Percentiles rank a stretch among this genome's conserved stretches.
Conservation (phyloP, 495 filamentous ascomycete genomes). For the Aspergillus mulundensis region DNA sequence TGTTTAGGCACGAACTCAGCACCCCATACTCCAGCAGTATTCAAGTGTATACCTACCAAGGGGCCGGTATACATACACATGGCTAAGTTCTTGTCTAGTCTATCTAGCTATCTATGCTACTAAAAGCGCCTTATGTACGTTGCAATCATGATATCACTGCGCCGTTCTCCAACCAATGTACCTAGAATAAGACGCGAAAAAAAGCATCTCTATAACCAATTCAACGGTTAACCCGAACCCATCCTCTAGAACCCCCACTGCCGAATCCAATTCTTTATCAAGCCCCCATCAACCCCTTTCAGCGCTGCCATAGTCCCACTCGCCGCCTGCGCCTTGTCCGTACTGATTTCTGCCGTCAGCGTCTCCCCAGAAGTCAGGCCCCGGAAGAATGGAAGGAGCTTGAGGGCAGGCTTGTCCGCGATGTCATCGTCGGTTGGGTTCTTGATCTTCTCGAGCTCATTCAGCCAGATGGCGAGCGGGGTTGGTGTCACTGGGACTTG, state of each 20-base stretch:
- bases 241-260: slow-evolving; percentile 19
- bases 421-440: not conserved
- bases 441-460: not conserved
- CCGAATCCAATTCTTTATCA: slow-evolving; percentile 24
- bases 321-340: slow-evolving; percentile 8
- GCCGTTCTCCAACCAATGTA: too few relatives aligned
- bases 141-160: too few relatives aligned
- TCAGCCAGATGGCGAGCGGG: not conserved
- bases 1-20: too few relatives aligned
- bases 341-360: slow-evolving; percentile 9
- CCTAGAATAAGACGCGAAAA: too few relatives aligned
- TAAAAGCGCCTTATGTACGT: too few relatives aligned
- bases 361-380: not conserved
- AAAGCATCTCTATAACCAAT: too few relatives aligned
- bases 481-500: not conserved
- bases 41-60: too few relatives aligned
- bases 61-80: too few relatives aligned
- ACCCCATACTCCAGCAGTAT: too few relatives aligned
- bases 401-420: not conserved
- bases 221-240: too few relatives aligned
- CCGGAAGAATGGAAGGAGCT: not conserved
- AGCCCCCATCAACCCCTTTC: slow-evolving; percentile 15
- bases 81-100: too few relatives aligned
- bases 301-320: slow-evolving; percentile 19
- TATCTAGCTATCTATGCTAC: too few relatives aligned